A percentile compares a stretch with the other conserved stretches of the same genome.
phyloP scores from a whole-genome alignment of 2,329 filamentous ascomycete genomes.

The Venturia pyrina region DNA sequence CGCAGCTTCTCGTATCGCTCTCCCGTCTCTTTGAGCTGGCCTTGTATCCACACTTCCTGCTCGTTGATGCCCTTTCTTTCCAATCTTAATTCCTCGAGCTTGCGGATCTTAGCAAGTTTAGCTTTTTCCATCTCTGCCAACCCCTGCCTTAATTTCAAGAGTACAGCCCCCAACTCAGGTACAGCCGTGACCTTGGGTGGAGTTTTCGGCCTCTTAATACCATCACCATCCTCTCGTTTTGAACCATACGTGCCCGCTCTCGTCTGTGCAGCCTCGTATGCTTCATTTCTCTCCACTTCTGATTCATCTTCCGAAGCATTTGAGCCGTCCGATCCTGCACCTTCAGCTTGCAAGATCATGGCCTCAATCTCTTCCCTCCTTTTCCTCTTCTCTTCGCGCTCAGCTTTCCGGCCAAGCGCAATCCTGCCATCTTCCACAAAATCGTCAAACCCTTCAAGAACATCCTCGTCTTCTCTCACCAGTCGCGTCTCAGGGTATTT shows the following conservation, averaged over 20 bases:
- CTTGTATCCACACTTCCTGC: constrained; percentile 71
- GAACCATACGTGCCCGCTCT: constrained; percentile 70
- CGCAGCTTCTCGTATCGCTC: constrained; percentile 49
- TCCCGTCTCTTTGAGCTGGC: constrained; percentile 69
- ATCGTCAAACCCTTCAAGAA: constrained; percentile 87
- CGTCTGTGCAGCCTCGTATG: constrained; percentile 81
- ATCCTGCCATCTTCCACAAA: constrained; percentile 80
- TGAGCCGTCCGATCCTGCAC: constrained; percentile 52
- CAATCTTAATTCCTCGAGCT: constrained; percentile 55
- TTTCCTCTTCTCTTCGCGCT: constrained; percentile 55
- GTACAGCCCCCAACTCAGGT: constrained; percentile 59
- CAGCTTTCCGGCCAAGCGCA: constrained; percentile 67
- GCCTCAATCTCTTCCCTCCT: constrained; percentile 71
- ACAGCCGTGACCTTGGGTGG: constrained; percentile 69
- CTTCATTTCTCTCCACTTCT: constrained; percentile 55
- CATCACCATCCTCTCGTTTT: constrained; percentile 28
- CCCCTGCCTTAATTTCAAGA: constrained; percentile 53
- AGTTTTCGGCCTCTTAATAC: constrained; percentile 42
- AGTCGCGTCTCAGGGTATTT: constrained; percentile 61
- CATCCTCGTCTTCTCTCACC: constrained; percentile 77
- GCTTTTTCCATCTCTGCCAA: constrained; percentile 51
- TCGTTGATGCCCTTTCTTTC: constrained; percentile 60
- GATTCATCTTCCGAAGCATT: constrained; percentile 46
- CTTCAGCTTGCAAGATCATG: constrained; percentile 72
- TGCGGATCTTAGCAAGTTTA: constrained; percentile 48